Evolutionary conservation across 2,329 filamentous ascomycete species (phyloP).

Genomic region (Aaosphaeria arxii): DNA sequence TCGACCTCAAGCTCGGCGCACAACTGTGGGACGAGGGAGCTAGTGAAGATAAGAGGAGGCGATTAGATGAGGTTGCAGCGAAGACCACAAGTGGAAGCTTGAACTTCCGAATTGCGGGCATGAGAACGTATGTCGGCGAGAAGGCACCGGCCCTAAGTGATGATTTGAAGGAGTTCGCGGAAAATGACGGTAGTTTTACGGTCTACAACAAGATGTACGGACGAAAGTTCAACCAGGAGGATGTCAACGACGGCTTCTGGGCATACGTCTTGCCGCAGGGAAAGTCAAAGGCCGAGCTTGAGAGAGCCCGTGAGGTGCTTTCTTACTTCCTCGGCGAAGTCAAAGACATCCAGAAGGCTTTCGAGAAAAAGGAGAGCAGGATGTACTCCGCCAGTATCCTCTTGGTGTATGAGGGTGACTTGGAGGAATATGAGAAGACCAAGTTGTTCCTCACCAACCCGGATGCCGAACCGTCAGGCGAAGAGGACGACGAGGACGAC

Average conservation of each 20-base stretch:
- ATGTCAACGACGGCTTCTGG: constrained; percentile 56
- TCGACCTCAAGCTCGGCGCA: constrained; percentile 88
- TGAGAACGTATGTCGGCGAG: constrained; percentile 55
- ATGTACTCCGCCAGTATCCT: constrained; percentile 67
- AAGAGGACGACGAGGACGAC: constrained; percentile 44
- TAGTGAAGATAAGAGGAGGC: constrained; percentile 54
- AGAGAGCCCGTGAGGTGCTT: constrained; percentile 48
- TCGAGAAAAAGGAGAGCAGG: constrained; percentile 61
- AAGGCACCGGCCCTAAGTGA: constrained; percentile 15
- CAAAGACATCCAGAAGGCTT: constrained; percentile 53
- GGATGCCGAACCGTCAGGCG: constrained; percentile 24
- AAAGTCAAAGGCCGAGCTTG: constrained; percentile 20
- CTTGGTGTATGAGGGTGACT: constrained; percentile 65
- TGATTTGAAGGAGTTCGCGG: constrained; percentile 26
- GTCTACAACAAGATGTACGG: constrained; percentile 67
- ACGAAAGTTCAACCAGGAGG: constrained; percentile 53
- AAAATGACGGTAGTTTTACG: constrained; percentile 51
- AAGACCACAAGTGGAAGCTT: constrained; percentile 59
- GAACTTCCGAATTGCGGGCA: constrained; percentile 64
- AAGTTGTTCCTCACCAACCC: constrained; percentile 20
- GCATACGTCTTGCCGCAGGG: constrained; percentile 51
- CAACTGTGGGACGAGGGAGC: constrained; percentile 79
- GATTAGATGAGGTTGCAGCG: constrained; percentile 57
- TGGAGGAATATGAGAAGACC: constrained; percentile 50
- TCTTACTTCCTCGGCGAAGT: constrained; percentile 44